Percentiles rank a stretch among this genome's conserved stretches.
These are phyloP conservation scores for Dittrichia graveolens DNA, from an alignment of 129 eudicot species.

Conservation along the genomic window DNA sequence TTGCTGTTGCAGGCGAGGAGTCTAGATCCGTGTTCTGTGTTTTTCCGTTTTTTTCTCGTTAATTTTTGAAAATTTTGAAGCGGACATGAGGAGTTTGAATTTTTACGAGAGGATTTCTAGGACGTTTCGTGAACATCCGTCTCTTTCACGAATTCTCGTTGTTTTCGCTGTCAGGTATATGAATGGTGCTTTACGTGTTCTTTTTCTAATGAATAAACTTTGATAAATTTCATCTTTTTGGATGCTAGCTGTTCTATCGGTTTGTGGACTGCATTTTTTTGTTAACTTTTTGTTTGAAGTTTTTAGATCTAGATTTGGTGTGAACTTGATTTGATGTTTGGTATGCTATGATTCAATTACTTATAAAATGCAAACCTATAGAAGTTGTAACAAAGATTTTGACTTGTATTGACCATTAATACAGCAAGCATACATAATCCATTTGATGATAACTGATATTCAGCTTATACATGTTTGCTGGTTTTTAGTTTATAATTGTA, in stretches of 20 bases:
- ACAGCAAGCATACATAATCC: too few relatives aligned
- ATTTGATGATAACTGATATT: too few relatives aligned
- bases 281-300: background rate
- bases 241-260: background rate
- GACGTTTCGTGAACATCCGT: slow-evolving; percentile 61
- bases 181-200: background rate
- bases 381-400: too few relatives aligned
- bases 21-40: slow-evolving; percentile 25
- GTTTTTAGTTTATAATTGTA: too few relatives aligned
- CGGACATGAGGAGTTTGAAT: slow-evolving; percentile 48
- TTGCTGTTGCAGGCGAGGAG: background rate
- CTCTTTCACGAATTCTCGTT: slow-evolving; percentile 59
- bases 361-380: background rate
- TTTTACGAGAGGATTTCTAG: slow-evolving; percentile 58
- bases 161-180: slow-evolving; percentile 75
- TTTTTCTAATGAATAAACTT: background rate
- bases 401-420: too few relatives aligned
- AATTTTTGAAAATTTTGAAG: background rate
- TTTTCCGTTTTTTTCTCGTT: slow-evolving; percentile 3
- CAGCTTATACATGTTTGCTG: too few relatives aligned
- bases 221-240: background rate
- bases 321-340: background rate
- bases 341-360: background rate
- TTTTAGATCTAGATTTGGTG: slow-evolving; percentile 18
- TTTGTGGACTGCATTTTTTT: background rate